These are phyloP conservation scores for Amylocystis lapponica DNA, from an alignment of 768 basidiomycete species.

Conservation along the genomic window DNA sequence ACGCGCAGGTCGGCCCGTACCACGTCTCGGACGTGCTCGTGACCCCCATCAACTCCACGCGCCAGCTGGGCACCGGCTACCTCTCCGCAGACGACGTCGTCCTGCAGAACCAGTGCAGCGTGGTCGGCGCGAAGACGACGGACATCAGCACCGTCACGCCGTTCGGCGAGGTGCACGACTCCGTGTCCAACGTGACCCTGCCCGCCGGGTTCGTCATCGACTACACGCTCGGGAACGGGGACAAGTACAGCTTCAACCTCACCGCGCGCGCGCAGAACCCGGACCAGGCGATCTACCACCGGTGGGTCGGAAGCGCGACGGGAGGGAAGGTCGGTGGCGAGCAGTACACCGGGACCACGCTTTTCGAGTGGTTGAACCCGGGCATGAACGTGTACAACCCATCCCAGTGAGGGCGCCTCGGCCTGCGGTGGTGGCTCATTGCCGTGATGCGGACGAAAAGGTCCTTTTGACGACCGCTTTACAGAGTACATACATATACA, in stretches of 20 bases:
- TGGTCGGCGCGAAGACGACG: slow-evolving; percentile 11
- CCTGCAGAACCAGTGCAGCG: slow-evolving; percentile 22
- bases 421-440: no score
- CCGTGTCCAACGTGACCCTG: slow-evolving; percentile 9
- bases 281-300: slow-evolving; percentile 17
- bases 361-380: slow-evolving; percentile 13
- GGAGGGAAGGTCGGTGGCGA: slow-evolving; percentile 10
- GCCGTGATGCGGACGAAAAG: no score
- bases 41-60: slow-evolving; percentile 10
- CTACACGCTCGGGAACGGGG: slow-evolving; percentile 18
- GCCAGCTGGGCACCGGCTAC: slow-evolving; percentile 18
- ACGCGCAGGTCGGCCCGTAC: slow-evolving; percentile 18
- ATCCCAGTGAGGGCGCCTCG: no score
- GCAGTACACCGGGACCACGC: slow-evolving; percentile 1
- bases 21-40: slow-evolving; percentile 16
- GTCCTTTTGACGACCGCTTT: no score
- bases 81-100: slow-evolving; percentile 16
- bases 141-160: slow-evolving; percentile 17
- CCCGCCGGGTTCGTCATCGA: slow-evolving; percentile 16
- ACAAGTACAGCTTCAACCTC: slow-evolving; percentile 15
- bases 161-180: slow-evolving; percentile 11
- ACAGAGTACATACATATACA: no score
- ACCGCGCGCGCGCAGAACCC: slow-evolving; percentile 14
- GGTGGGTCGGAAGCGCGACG: slow-evolving; percentile 15
- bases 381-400: slow-evolving; percentile 5